Base-by-base conservation (phyloP, 352 stramenopile genomes). In the Pythium phragmiticola region DNA sequence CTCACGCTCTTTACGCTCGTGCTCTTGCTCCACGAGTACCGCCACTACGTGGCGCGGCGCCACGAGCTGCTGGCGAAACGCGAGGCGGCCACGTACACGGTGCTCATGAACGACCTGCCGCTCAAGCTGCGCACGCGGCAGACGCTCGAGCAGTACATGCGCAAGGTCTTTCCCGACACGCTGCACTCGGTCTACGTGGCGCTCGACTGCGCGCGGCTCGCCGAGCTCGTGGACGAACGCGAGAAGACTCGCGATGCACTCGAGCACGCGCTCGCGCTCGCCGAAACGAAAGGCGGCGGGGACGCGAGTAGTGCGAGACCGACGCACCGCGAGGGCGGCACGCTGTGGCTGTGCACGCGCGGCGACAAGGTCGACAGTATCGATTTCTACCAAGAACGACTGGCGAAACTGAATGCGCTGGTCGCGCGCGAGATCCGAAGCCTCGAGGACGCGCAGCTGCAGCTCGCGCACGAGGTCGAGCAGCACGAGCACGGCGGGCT, bases 21-120 rank as follows among this genome's bases (percentile, higher is more conserved):
- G 4, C 58, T 92, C 51, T 52, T 94, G 23, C 51, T 84, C 2
- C 57, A 68, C 41, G 85, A 94, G 61, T 94, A 91, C 63, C 68
- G 73, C 57, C 34, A 82, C 42, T 94, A 94, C 57, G 68, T 89
- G 3, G 33, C 17, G 28, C 78, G 65, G 30, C 85, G 85, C 12
- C 85, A 94, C 65, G 58, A 87, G 60, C 64, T 89, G 26, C 62
- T 94, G 5, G 67, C 73, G 2, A 73, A 68, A 41, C 70, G 75
- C 46, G 80, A 89, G 39, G 71, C 81, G 26, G 68, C 80, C 17
- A 81, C 89, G 69, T 94, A 94, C 70, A 84, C 80, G 9, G 73
- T 94, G 26, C 66, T 94, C n/a, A 64, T 94, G 7, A 81, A 82
- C 41, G 81, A 94, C 49, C 62, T 94, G 0, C 83, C 85, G 9